Evolutionary conservation across 106 monocot species (phyloP).

Genomic region (Dendrobium officinale): DNA sequence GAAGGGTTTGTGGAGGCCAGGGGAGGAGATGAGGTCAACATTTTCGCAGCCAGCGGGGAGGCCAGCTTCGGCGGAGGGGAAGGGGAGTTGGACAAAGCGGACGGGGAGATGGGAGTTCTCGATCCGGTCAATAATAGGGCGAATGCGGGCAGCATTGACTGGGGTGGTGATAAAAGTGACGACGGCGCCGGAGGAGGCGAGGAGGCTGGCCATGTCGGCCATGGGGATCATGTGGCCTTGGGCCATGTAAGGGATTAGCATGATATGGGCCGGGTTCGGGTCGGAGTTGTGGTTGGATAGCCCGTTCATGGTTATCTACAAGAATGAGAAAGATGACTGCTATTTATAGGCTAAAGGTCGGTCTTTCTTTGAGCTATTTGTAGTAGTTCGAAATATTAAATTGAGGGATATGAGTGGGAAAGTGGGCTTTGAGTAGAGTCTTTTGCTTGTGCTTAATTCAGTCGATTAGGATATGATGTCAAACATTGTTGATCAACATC

Average conservation of each 20-base stretch:
- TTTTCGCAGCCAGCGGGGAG: constrained; percentile 3
- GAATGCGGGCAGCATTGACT: constrained; percentile 5
- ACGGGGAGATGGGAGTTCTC: neutral
- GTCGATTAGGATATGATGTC: no score
- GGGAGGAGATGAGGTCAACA: neutral
- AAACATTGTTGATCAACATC: no score
- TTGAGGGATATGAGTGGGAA: no score
- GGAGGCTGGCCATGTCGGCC: constrained; percentile 4
- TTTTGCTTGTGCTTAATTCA: no score
- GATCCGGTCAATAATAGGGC: neutral
- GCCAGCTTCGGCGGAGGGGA: neutral
- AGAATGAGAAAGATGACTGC: no score
- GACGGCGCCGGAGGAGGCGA: neutral
- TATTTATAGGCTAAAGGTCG: no score
- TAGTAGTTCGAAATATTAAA: no score
- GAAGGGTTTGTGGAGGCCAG: neutral
- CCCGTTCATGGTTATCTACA: no score
- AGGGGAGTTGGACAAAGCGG: neutral
- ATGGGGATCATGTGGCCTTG: neutral
- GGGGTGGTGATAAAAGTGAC: constrained; percentile 11
- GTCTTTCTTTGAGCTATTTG: no score
- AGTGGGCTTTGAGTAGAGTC: no score
- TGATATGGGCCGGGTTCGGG: neutral
- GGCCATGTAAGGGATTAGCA: neutral
- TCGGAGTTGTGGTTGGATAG: no score